phyloP scores from a whole-genome alignment of 2,329 filamentous ascomycete species.

The Aaosphaeria pasadenensis region DNA sequence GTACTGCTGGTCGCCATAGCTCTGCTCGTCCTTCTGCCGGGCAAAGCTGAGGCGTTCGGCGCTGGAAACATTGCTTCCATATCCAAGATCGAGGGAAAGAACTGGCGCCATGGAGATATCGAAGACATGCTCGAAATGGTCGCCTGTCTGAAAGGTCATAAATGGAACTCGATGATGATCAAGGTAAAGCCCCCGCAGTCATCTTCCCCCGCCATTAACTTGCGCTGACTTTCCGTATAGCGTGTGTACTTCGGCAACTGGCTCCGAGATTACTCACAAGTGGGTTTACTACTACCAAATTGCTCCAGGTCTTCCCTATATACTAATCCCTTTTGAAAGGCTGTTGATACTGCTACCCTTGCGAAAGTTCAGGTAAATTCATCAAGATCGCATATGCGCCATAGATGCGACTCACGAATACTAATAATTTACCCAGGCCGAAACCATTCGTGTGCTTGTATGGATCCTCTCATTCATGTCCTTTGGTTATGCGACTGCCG shows the following conservation, averaged over 20 bases:
- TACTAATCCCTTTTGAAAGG: slow-evolving; percentile 26
- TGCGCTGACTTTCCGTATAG: slow-evolving; percentile 17
- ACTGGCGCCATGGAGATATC: slow-evolving; percentile 54
- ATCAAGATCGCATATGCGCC: too few relatives aligned
- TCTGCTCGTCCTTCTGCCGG: slow-evolving; percentile 35
- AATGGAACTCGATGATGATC: slow-evolving; percentile 47
- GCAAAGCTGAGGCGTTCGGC: slow-evolving; percentile 42
- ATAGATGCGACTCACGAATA: slow-evolving; percentile 2
- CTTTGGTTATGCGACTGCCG: slow-evolving; percentile 55
- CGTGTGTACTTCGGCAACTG: slow-evolving; percentile 46
- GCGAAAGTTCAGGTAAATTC: slow-evolving; percentile 45
- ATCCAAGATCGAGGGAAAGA: slow-evolving; percentile 44
- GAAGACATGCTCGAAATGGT: slow-evolving; percentile 51
- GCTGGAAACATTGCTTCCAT: slow-evolving; percentile 46
- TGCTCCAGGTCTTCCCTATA: background rate
- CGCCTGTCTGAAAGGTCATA: slow-evolving; percentile 42
- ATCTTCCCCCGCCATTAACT: slow-evolving; percentile 2
- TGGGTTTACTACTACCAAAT: slow-evolving; percentile 30
- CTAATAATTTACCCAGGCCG: slow-evolving; percentile 36
- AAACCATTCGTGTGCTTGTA: slow-evolving; percentile 54
- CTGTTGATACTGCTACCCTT: slow-evolving; percentile 54
- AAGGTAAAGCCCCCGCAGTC: slow-evolving; percentile 24
- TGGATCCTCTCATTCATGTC: slow-evolving; percentile 56
- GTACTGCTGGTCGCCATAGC: slow-evolving; percentile 34
- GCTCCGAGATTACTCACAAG: slow-evolving; percentile 54